Conservation (phyloP, 164 flowering plant species). For the Chimonanthus salicifolius region DNA sequence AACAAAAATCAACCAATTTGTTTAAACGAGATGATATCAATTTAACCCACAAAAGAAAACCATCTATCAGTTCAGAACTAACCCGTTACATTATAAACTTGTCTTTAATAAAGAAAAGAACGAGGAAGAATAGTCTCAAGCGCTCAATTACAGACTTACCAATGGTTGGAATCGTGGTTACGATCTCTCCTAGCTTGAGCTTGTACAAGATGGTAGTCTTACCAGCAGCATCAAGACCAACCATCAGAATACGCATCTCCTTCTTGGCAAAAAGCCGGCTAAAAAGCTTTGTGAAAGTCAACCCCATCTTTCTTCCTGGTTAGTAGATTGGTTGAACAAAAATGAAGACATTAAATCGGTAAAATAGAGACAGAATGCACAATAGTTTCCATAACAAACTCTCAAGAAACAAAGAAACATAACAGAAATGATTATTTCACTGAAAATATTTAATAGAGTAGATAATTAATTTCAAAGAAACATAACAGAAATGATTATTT, state of each 20-base stretch:
- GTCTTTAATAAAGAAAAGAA: not conserved
- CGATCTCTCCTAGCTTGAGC: slow-evolving; percentile 96
- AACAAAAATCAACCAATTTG: too few relatives aligned
- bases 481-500: not conserved
- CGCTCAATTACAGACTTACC: slow-evolving; percentile 42
- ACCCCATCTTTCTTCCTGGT: slow-evolving; percentile 50
- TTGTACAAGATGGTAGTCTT: slow-evolving; percentile 94
- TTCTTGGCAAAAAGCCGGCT: slow-evolving; percentile 96
- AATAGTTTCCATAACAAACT: not conserved
- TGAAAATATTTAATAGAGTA: not conserved
- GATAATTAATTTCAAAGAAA: too few relatives aligned
- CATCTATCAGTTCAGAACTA: too few relatives aligned
- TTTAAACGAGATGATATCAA: too few relatives aligned
- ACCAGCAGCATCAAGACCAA: slow-evolving; percentile 99
- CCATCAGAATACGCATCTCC: slow-evolving; percentile 95
- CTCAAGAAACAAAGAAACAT: not conserved
- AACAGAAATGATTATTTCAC: not conserved
- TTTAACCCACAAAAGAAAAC: too few relatives aligned
- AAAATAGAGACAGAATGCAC: not conserved
- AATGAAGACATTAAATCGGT: not conserved
- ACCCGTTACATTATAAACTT: not conserved
- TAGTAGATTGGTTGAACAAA: not conserved
- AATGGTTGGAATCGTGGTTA: slow-evolving; percentile 91
- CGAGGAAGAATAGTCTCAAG: not conserved
- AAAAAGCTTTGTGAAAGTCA: slow-evolving; percentile 84